Percentiles rank a stretch among this genome's conserved stretches.
phyloP scores from a whole-genome alignment of 108 stramenopile species.

The Schizochytrium sp. region DNA sequence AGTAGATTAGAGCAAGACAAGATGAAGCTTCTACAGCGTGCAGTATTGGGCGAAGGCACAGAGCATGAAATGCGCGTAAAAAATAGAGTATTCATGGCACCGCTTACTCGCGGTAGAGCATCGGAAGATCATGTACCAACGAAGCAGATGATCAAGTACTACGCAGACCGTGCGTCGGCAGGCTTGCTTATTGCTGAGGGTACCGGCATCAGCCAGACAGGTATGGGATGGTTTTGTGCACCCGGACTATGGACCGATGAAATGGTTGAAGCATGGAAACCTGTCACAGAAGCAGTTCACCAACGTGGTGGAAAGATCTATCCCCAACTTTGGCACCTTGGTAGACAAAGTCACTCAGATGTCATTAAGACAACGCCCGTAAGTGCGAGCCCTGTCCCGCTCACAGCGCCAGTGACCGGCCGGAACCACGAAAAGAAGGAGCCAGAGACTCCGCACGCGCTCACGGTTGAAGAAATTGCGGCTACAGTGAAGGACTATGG shows the following conservation, averaged over 20 bases:
- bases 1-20: too few species aligned
- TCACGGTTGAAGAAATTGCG: slow-evolving; percentile 75
- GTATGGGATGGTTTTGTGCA: slow-evolving; percentile 76
- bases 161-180: slow-evolving; percentile 76
- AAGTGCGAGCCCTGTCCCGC: slow-evolving; percentile 60
- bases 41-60: neutral
- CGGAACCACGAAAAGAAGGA: slow-evolving; percentile 66
- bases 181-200: slow-evolving; percentile 83
- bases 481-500: slow-evolving; percentile 70
- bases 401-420: slow-evolving; percentile 31
- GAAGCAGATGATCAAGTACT: slow-evolving; percentile 78
- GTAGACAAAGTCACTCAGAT: slow-evolving; percentile 75
- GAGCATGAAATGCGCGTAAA: neutral
- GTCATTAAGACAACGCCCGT: slow-evolving; percentile 70
- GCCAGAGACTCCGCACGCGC: slow-evolving; percentile 67
- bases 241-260: slow-evolving; percentile 73
- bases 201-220: slow-evolving; percentile 71
- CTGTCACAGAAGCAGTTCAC: slow-evolving; percentile 77
- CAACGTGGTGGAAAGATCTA: slow-evolving; percentile 75
- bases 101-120: slow-evolving; percentile 78
- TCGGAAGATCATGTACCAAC: slow-evolving; percentile 68
- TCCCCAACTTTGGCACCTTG: slow-evolving; percentile 82
- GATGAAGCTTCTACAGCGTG: neutral
- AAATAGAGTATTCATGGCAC: slow-evolving; percentile 79
- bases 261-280: slow-evolving; percentile 80